Base-by-base conservation (phyloP, 2,329 filamentous ascomycete species). In the Berkeleyomyces rouxiae region DNA sequence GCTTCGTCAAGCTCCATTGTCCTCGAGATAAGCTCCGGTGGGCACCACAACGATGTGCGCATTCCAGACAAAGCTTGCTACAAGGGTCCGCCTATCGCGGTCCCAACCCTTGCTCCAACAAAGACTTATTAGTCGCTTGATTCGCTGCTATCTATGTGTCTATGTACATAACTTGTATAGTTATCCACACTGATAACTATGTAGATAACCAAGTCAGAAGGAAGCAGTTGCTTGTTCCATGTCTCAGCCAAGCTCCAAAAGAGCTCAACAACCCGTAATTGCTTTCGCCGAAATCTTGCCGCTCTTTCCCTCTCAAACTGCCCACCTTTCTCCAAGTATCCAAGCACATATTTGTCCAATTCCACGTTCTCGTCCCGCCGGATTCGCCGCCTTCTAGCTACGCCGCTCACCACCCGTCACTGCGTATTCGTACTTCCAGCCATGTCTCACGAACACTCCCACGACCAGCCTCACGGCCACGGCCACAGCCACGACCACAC, bases 401-500 rank as follows among this genome's bases (percentile, higher is more conserved):
- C 11, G 5, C 16, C 6, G 16, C 13, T 31, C 16, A 7, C 16
- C 10, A 58, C 16, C 53, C 10, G 16, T 58, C 53, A 13, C 36
- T 37, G 23, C 23, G 23, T 23, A 23, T 23, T 23, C 23, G 23
- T 23, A 23, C 23, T 23, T 23, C 23, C 23, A 23, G 23, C 40
- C 3, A 59, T 47, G 40, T 59, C 36, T n/a, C 40, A 59, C 40
- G 40, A 59, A 51, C 53, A 59, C 13, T 62, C 60, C 11, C 53
- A 59, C 42, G 33, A 51, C 39, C 60, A 64, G n/a, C n/a, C n/a
- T n/a, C n/a, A n/a, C n/a, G n/a, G n/a, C n/a, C n/a, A n/a, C n/a
- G n/a, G n/a, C n/a, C n/a, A n/a, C n/a, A n/a, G n/a, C 7, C 63
- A 62, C 63, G 63, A 64, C 33, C 63, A 64, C 31, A 40, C 49